Percentiles rank a stretch among this genome's conserved stretches.
Conservation (phyloP, 2,329 filamentous ascomycete genomes). For the Alternaria sp. region DNA sequence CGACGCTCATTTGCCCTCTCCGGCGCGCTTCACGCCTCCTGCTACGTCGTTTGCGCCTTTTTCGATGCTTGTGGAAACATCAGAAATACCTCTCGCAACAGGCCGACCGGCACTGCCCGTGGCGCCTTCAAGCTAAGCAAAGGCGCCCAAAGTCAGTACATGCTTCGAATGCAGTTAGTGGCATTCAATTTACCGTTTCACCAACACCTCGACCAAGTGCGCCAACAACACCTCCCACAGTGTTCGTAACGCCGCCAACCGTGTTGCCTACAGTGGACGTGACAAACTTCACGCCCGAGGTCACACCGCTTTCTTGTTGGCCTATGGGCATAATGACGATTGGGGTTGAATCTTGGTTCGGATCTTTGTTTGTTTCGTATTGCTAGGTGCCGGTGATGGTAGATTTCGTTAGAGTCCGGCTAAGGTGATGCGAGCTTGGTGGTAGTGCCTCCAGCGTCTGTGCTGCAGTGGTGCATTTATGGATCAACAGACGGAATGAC, state of each 20-base stretch:
- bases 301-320: constrained; percentile 56
- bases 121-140: constrained; percentile 50
- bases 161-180: constrained; percentile 2
- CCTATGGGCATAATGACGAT: constrained; percentile 46
- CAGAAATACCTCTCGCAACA: constrained; percentile 54
- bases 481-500: constrained; percentile 12
- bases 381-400: constrained; percentile 2
- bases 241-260: constrained; percentile 62
- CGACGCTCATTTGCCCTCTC: constrained; percentile 54
- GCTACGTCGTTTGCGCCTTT: constrained; percentile 54
- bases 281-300: constrained; percentile 63
- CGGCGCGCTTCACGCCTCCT: constrained; percentile 58
- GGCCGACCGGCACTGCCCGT: constrained; percentile 55
- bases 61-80: constrained; percentile 57
- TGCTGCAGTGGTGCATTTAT: constrained; percentile 18
- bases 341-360: constrained; percentile 4
- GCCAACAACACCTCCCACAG: constrained; percentile 63
- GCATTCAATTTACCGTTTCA: constrained; percentile 43
- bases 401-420: constrained; percentile 13
- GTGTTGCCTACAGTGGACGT: constrained; percentile 66
- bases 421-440: constrained; percentile 13
- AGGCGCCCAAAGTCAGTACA: constrained; percentile 5
- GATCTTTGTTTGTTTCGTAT: constrained; percentile 3
- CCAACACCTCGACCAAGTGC: constrained; percentile 56
- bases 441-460: constrained; percentile 1